Percentiles rank a stretch among this genome's conserved stretches.
These are phyloP conservation scores for Protomyces inouyei DNA, from an alignment of 1,139 yeast genomes.

Conservation along the genomic window DNA sequence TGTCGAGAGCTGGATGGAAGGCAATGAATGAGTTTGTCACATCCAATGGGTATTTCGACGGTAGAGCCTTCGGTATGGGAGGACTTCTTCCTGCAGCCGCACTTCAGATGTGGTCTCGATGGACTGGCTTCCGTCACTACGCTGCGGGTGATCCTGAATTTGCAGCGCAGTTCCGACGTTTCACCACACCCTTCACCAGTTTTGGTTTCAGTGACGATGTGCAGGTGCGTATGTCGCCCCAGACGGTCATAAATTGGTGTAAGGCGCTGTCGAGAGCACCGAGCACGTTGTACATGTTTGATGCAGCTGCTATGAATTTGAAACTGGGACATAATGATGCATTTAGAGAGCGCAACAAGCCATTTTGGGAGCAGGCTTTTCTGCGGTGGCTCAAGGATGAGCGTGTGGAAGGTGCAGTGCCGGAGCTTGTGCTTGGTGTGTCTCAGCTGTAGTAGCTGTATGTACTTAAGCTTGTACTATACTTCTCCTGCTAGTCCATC, in stretches of 20 bases:
- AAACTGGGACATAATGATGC: neutral
- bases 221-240: neutral
- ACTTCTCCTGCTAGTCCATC: neutral
- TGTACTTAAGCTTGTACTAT: too few species aligned
- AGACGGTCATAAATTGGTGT: neutral
- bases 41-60: neutral
- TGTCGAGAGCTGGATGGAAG: neutral
- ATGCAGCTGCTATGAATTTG: neutral
- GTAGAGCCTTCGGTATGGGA: neutral
- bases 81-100: neutral
- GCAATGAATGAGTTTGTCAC: neutral
- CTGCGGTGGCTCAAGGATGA: neutral
- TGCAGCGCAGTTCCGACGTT: neutral
- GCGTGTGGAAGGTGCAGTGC: neutral
- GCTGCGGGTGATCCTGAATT: neutral
- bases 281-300: neutral
- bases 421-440: neutral
- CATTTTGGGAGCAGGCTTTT: neutral
- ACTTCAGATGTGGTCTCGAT: neutral
- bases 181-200: neutral
- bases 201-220: neutral
- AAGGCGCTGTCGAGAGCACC: neutral
- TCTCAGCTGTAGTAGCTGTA: neutral
- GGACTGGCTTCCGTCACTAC: neutral
- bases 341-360: neutral